These are phyloP conservation scores for Globisporangium canariense DNA, from an alignment of 352 stramenopile genomes.

Conservation along the genomic window DNA sequence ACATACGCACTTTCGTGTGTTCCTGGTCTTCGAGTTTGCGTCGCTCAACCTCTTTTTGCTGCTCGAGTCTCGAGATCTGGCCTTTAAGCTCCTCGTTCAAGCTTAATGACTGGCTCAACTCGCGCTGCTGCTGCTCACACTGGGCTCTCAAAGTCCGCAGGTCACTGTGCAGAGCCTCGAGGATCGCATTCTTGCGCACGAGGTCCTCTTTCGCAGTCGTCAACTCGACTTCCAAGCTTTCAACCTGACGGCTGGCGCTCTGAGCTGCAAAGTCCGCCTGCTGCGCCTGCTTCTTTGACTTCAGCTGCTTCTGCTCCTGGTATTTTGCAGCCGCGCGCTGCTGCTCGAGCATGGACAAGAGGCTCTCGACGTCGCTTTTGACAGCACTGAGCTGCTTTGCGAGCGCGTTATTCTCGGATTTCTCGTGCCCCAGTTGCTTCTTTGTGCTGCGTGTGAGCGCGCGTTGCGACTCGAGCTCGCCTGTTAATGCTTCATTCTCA, in stretches of 20 bases:
- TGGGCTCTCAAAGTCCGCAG: conserved; percentile 18
- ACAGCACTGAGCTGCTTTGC: conserved; percentile 33
- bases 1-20: conserved; percentile 12
- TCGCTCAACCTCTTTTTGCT: neutral
- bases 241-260: conserved; percentile 14
- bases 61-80: conserved; percentile 3
- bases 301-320: conserved; percentile 25
- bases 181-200: conserved; percentile 26
- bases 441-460: conserved; percentile 27
- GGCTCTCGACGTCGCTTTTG: conserved; percentile 36
- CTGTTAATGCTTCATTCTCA: conserved; percentile 21
- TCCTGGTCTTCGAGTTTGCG: conserved; percentile 19
- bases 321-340: conserved; percentile 26
- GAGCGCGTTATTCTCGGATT: conserved; percentile 34
- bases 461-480: conserved; percentile 41
- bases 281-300: conserved; percentile 24
- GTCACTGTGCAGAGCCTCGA: conserved; percentile 27
- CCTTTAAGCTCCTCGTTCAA: conserved; percentile 15
- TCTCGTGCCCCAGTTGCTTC: conserved; percentile 30
- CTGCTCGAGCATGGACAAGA: conserved; percentile 39
- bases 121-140: conserved; percentile 21
- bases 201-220: conserved; percentile 30
- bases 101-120: conserved; percentile 9
- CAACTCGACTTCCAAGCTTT: conserved; percentile 29
- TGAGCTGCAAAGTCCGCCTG: conserved; percentile 15